phyloP scores from a whole-genome alignment of 495 filamentous ascomycete genomes.

The Ascobolus immersus region DNA sequence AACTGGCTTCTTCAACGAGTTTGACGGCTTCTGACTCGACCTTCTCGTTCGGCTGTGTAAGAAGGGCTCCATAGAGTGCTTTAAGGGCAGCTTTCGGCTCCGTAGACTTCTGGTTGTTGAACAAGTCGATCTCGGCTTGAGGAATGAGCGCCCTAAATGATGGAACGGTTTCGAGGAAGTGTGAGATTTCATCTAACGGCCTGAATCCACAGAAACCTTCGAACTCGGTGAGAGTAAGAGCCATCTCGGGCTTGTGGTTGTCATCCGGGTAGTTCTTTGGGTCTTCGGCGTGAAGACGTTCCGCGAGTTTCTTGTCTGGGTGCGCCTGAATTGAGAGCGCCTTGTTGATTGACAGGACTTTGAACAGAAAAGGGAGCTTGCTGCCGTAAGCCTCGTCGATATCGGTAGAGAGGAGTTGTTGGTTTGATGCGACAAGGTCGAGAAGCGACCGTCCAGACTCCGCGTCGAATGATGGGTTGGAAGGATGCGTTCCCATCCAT shows the following conservation, averaged over 20 bases:
- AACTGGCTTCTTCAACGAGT: constrained; percentile 45
- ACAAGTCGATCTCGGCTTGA: constrained; percentile 36
- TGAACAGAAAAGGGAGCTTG: constrained; percentile 93
- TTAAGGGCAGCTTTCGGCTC: constrained; percentile 64
- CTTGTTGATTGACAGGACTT: constrained; percentile 81
- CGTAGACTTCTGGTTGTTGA: constrained; percentile 27
- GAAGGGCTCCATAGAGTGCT: constrained; percentile 44
- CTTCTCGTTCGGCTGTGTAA: constrained; percentile 43
- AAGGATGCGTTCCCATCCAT: constrained; percentile 98
- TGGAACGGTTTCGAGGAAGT: constrained; percentile 53
- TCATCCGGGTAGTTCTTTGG: constrained; percentile 94
- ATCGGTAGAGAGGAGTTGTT: constrained; percentile 45
- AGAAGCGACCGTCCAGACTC: constrained; percentile 64
- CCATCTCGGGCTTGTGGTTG: constrained; percentile 99
- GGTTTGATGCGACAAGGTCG: constrained; percentile 72
- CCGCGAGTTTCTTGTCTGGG: constrained; percentile 91
- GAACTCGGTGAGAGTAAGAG: constrained; percentile 85
- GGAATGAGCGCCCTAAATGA: constrained; percentile 56
- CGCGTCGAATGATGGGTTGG: constrained; percentile 74
- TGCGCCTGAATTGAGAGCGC: constrained; percentile 93
- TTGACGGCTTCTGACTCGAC: constrained; percentile 37
- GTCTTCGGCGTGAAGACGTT: constrained; percentile 60
- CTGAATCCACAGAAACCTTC: constrained; percentile 92
- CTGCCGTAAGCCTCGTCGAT: constrained; percentile 44
- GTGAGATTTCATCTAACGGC: constrained; percentile 57